Evolutionary conservation across 352 stramenopile genomes (phyloP).

Genomic region (Phytopythium sindhum): DNA sequence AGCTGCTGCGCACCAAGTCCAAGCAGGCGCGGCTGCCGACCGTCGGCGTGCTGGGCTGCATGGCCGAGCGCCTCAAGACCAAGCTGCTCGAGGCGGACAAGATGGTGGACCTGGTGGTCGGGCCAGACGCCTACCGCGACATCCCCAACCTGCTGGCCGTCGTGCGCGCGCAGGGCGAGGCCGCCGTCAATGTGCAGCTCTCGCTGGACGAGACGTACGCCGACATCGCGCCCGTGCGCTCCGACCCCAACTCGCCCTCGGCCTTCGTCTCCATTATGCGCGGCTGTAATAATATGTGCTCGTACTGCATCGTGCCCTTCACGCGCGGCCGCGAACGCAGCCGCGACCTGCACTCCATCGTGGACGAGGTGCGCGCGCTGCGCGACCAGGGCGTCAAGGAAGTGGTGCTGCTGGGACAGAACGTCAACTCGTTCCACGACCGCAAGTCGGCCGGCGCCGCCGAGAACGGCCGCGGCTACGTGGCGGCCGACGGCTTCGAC

Average conservation of each 20-base stretch:
- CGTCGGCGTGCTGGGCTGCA: constrained; percentile 98
- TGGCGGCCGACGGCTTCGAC: constrained; percentile 90
- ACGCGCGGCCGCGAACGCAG: constrained; percentile 96
- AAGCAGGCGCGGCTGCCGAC: constrained; percentile 52
- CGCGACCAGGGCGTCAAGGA: constrained; percentile 95
- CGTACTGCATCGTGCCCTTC: constrained; percentile 99
- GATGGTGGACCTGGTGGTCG: constrained; percentile 97
- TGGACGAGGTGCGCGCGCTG: constrained; percentile 92
- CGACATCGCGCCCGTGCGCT: constrained; percentile 94
- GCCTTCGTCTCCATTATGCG: constrained; percentile 99
- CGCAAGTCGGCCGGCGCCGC: constrained; percentile 66
- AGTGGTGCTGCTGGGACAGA: constrained; percentile 98
- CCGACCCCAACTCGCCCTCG: constrained; percentile 76
- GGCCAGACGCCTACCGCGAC: constrained; percentile 98
- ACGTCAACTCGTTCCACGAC: constrained; percentile 99
- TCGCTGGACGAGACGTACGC: constrained; percentile 98
- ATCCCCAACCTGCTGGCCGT: constrained; percentile 93
- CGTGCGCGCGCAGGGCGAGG: constrained; percentile 61
- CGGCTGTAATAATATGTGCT: constrained; percentile 99
- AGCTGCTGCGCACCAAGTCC: constrained; percentile 58
- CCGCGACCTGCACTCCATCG: constrained; percentile 89
- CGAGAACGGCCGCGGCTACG: constrained; percentile 70
- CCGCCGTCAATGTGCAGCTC: constrained; percentile 94
- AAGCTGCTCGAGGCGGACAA: constrained; percentile 93
- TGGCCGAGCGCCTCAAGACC: constrained; percentile 98